Conservation (phyloP, 306 rosid genomes). For the Alnus rubra region DNA sequence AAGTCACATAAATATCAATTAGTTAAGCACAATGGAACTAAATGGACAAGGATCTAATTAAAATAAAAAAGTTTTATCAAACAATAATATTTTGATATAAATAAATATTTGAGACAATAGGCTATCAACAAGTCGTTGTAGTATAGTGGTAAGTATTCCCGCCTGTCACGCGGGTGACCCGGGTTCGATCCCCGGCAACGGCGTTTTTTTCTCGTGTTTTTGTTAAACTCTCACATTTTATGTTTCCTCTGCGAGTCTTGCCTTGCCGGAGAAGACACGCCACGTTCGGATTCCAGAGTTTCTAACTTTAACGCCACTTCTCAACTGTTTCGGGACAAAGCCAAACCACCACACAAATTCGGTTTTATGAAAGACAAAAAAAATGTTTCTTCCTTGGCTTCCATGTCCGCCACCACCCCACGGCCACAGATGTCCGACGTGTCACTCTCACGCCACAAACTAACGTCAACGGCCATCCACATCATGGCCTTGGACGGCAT, state of each 20-base stretch:
- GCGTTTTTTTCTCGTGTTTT: background rate
- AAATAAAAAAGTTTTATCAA: too few relatives aligned
- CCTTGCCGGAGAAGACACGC: conserved; percentile 30
- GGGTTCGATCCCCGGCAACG: conserved; percentile 77
- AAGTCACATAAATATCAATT: too few relatives aligned
- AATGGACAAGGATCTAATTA: too few relatives aligned
- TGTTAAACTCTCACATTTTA: background rate
- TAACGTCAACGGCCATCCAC: conserved; percentile 62
- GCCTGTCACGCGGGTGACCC: conserved; percentile 59
- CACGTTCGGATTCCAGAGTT: conserved; percentile 2
- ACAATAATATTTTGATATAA: too few relatives aligned
- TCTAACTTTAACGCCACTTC: conserved; percentile 38
- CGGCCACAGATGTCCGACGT: conserved; percentile 45
- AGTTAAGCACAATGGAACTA: too few relatives aligned
- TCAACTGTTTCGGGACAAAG: conserved; percentile 12
- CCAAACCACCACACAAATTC: background rate
- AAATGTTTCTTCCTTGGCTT: background rate
- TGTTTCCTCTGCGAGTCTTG: background rate
- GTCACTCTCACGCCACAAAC: conserved; percentile 34
- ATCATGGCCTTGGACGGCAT: conserved; percentile 83
- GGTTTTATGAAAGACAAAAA: too few relatives aligned
- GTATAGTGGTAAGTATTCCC: conserved; percentile 20
- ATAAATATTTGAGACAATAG: too few relatives aligned
- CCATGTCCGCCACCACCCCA: background rate
- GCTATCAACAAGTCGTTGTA: too few relatives aligned